These are phyloP conservation scores for Andrographis paniculata DNA, from an alignment of 305 asterid species.

Conservation along the genomic window DNA sequence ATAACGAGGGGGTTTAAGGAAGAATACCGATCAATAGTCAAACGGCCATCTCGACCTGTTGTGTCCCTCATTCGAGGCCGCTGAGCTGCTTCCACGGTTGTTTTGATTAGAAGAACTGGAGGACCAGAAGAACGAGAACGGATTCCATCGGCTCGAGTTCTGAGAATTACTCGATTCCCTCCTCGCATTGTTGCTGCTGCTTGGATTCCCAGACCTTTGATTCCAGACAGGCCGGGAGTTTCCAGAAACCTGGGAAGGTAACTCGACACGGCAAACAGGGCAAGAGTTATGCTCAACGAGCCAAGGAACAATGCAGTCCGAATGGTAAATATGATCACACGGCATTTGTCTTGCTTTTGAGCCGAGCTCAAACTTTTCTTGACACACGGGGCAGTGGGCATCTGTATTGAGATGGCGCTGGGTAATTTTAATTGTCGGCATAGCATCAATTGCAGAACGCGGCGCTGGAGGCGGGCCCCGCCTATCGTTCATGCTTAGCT, in stretches of 20 bases:
- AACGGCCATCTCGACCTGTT: slow-evolving; percentile 31
- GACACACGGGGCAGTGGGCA: slow-evolving; percentile 44
- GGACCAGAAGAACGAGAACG: slow-evolving; percentile 68
- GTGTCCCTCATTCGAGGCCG: slow-evolving; percentile 20
- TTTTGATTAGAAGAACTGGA: slow-evolving; percentile 43
- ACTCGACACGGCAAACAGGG: slow-evolving; percentile 49
- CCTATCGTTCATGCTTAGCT: slow-evolving; percentile 42
- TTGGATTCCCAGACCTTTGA: slow-evolving; percentile 20
- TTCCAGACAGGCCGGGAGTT: slow-evolving; percentile 22
- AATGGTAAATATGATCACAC: slow-evolving; percentile 44
- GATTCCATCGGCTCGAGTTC: slow-evolving; percentile 67
- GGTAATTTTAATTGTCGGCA: slow-evolving; percentile 40
- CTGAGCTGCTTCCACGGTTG: slow-evolving; percentile 20
- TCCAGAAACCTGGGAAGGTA: slow-evolving; percentile 32
- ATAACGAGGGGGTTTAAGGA: slow-evolving; percentile 1
- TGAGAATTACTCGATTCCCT: slow-evolving; percentile 35
- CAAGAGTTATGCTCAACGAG: slow-evolving; percentile 40
- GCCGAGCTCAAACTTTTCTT: slow-evolving; percentile 46
- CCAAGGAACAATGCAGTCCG: slow-evolving; percentile 52
- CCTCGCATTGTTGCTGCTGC: slow-evolving; percentile 22
- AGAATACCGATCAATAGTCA: slow-evolving; percentile 20
- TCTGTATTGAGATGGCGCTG: slow-evolving; percentile 39
- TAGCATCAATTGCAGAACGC: slow-evolving; percentile 40
- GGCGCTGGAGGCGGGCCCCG: slow-evolving; percentile 47
- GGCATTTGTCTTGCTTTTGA: slow-evolving; percentile 44